These are phyloP conservation scores for Cucurbita maxima DNA, from an alignment of 306 rosid genomes.

Conservation along the genomic window DNA sequence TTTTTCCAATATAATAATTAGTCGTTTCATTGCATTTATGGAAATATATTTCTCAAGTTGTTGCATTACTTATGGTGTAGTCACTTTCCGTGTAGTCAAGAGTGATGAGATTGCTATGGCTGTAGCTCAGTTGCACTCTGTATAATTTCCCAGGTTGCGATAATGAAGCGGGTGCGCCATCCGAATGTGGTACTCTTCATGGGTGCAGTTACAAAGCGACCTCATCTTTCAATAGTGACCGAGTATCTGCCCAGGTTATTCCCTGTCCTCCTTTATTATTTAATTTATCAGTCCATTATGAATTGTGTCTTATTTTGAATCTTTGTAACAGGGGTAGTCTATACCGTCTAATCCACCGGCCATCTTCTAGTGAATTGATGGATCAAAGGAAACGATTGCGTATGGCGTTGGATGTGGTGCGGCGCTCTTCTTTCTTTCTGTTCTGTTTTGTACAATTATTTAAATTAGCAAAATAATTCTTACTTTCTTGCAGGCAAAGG, in stretches of 20 bases:
- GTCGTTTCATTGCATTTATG: not conserved
- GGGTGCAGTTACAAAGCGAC: conserved; percentile 92
- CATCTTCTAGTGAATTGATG: conserved; percentile 63
- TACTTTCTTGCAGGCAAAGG: conserved; percentile 65
- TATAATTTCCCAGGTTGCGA: conserved; percentile 56
- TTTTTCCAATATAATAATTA: not conserved
- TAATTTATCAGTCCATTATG: not conserved
- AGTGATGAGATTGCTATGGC: not conserved
- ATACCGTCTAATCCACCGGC: conserved; percentile 76
- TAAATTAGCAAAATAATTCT: not conserved
- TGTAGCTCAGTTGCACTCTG: conserved; percentile 8
- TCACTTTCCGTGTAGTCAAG: not conserved
- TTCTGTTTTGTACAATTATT: not conserved
- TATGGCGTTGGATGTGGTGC: conserved; percentile 95
- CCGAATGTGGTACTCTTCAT: conserved; percentile 94
- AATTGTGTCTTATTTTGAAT: not conserved
- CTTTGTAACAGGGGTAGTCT: conserved; percentile 63
- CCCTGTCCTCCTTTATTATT: not conserved
- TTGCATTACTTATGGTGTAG: not conserved
- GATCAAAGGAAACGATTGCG: conserved; percentile 73
- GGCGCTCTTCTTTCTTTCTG: not conserved
- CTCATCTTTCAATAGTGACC: conserved; percentile 84
- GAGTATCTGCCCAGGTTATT: conserved; percentile 80
- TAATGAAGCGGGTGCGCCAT: conserved; percentile 96
- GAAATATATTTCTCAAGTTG: not conserved